phyloP scores from a whole-genome alignment of 352 stramenopile species.

The Phytophthora colocasiae region DNA sequence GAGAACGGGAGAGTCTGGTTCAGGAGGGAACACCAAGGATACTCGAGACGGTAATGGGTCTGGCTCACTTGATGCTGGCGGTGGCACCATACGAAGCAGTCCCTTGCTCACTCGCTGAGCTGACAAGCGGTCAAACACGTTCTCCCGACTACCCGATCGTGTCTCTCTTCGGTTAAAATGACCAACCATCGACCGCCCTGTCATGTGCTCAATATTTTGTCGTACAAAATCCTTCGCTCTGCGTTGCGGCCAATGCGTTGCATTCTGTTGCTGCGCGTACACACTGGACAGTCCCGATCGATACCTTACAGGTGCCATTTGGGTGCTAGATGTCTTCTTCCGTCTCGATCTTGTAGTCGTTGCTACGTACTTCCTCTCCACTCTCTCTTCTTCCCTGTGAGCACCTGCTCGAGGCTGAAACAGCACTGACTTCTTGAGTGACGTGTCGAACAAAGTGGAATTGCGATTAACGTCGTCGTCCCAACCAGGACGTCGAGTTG shows the following conservation, averaged over 20 bases:
- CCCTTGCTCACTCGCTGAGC: constrained; percentile 31
- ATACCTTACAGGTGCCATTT: constrained; percentile 14
- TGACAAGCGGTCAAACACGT: constrained; percentile 58
- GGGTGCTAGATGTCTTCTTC: constrained; percentile 1
- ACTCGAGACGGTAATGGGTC: constrained; percentile 2
- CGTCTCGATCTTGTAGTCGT: not conserved
- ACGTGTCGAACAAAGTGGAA: constrained; percentile 52
- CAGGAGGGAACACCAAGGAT: constrained; percentile 17
- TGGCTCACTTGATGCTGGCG: constrained; percentile 1
- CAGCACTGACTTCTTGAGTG: constrained; percentile 59
- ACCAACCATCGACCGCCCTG: constrained; percentile 31
- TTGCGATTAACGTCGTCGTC: constrained; percentile 44
- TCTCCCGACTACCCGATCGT: constrained; percentile 13
- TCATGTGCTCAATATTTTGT: constrained; percentile 62
- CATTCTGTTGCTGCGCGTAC: constrained; percentile 31
- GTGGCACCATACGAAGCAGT: constrained; percentile 9
- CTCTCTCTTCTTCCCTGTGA: constrained; percentile 36
- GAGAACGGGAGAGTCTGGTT: constrained; percentile 14
- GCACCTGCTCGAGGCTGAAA: constrained; percentile 58
- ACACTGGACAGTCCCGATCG: constrained; percentile 38
- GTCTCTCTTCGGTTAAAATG: not conserved
- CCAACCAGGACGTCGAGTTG: constrained; percentile 47
- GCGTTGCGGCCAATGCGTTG: constrained; percentile 27
- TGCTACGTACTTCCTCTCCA: constrained; percentile 10
- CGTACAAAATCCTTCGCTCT: constrained; percentile 62